Evolutionary conservation across 2,329 filamentous ascomycete species (phyloP).

Genomic region (Fulvia fulva): DNA sequence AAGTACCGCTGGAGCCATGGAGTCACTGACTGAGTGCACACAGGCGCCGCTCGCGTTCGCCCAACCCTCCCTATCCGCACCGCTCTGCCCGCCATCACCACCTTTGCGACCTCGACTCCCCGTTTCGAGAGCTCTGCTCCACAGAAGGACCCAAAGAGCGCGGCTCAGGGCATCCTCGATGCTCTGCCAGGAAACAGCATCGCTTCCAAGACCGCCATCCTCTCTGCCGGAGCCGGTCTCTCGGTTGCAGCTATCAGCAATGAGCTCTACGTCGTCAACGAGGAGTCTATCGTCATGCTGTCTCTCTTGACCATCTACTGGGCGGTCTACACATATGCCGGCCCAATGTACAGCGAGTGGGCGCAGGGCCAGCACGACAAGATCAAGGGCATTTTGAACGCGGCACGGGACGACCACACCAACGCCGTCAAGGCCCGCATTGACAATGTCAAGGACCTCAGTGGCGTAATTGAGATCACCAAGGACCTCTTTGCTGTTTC

Average conservation of each 20-base stretch:
- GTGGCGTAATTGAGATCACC: slow-evolving; percentile 90
- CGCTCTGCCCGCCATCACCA: slow-evolving; percentile 69
- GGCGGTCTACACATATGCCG: slow-evolving; percentile 87
- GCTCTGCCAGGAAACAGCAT: slow-evolving; percentile 87
- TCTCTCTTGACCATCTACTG: slow-evolving; percentile 91
- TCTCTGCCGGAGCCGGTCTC: slow-evolving; percentile 86
- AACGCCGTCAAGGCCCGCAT: slow-evolving; percentile 93
- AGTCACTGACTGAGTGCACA: slow-evolving; percentile 30
- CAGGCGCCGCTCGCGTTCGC: slow-evolving; percentile 77
- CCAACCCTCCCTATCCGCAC: slow-evolving; percentile 67
- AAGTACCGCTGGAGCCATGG: slow-evolving; percentile 8
- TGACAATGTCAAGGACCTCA: slow-evolving; percentile 89
- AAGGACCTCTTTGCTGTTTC: slow-evolving; percentile 97
- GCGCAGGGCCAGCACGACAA: slow-evolving; percentile 82
- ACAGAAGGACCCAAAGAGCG: slow-evolving; percentile 86
- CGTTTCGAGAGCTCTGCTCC: slow-evolving; percentile 63
- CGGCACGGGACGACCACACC: slow-evolving; percentile 90
- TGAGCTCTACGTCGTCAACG: slow-evolving; percentile 99
- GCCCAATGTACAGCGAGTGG: slow-evolving; percentile 89
- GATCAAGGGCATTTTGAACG: slow-evolving; percentile 93
- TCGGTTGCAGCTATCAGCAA: slow-evolving; percentile 96
- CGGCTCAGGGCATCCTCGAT: slow-evolving; percentile 93
- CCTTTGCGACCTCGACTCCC: slow-evolving; percentile 61
- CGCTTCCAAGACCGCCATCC: slow-evolving; percentile 92
- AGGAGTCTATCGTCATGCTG: slow-evolving; percentile 93